phyloP scores from a whole-genome alignment of 768 basidiomycete genomes.

The Pleurotus sapidus region DNA sequence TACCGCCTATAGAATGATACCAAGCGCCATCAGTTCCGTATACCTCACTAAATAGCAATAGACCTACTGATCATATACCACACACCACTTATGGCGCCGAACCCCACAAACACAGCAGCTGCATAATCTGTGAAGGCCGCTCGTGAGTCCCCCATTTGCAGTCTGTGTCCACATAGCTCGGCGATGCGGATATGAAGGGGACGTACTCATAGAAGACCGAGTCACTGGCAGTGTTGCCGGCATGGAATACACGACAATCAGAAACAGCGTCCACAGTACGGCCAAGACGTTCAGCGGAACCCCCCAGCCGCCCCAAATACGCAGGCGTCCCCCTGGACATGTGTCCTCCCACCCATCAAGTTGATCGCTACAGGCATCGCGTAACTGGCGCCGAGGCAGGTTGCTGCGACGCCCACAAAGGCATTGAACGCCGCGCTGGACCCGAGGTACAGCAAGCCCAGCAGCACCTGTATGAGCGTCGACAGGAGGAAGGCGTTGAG shows the following conservation, averaged over 20 bases:
- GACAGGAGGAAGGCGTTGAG: constrained; percentile 61
- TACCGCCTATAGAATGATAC: background rate
- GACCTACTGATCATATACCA: constrained; percentile 61
- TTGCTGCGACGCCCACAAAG: constrained; percentile 64
- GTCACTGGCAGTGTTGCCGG: constrained; percentile 59
- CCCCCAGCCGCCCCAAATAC: constrained; percentile 43
- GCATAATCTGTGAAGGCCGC: constrained; percentile 51
- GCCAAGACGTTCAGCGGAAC: constrained; percentile 45
- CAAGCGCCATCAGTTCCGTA: background rate
- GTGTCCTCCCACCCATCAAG: constrained; percentile 38
- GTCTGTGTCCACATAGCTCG: background rate
- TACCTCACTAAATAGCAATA: background rate
- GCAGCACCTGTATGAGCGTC: constrained; percentile 51
- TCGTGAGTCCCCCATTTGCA: background rate
- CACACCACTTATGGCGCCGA: constrained; percentile 50
- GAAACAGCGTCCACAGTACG: constrained; percentile 58
- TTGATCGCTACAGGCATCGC: constrained; percentile 59
- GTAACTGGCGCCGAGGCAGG: constrained; percentile 64
- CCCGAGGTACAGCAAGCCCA: constrained; percentile 63
- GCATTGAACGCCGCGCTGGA: constrained; percentile 65
- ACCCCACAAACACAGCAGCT: constrained; percentile 64
- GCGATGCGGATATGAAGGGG: background rate
- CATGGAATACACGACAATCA: constrained; percentile 69
- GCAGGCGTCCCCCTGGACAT: constrained; percentile 50
- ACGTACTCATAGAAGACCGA: constrained; percentile 42